Conservation (phyloP, 306 rosid species). For the Elaeagnus macrophylla region DNA sequence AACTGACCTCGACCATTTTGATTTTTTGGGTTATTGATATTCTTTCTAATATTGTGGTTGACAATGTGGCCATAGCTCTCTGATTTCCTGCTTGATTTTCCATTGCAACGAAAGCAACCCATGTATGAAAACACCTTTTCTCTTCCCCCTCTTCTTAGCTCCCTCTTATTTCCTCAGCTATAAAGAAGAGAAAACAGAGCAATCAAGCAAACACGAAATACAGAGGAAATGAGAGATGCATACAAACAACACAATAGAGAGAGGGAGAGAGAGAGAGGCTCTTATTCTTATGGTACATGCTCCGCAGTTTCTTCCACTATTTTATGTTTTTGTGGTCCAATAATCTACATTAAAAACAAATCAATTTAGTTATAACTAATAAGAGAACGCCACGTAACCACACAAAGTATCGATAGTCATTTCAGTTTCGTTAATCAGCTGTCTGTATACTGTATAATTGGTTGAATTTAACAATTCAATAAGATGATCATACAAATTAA, state of each 20-base stretch:
- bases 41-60: conserved; percentile 7
- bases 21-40: conserved; percentile 24
- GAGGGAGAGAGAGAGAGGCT: conserved; percentile 1
- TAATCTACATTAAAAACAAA: conserved; percentile 14
- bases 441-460: not conserved
- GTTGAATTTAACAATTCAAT: not conserved
- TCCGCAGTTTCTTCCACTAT: not conserved
- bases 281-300: too few species aligned
- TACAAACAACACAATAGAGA: conserved; percentile 13
- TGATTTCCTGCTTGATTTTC: conserved; percentile 35
- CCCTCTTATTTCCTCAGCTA: conserved; percentile 19
- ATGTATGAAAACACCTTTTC: conserved; percentile 19
- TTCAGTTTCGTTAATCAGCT: not conserved
- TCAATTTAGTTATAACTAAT: conserved; percentile 9
- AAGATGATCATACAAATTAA: too few species aligned
- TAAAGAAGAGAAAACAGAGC: conserved; percentile 20
- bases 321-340: conserved; percentile 17
- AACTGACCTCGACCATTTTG: conserved; percentile 32
- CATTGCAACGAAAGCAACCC: conserved; percentile 66
- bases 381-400: conserved; percentile 5
- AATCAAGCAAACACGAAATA: conserved; percentile 12
- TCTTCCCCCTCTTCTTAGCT: not conserved
- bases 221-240: conserved; percentile 16
- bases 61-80: not conserved
- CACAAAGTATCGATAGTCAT: conserved; percentile 8